These are phyloP conservation scores for Fraxinus anomala DNA, from an alignment of 257 asterid species.

Conservation along the genomic window DNA sequence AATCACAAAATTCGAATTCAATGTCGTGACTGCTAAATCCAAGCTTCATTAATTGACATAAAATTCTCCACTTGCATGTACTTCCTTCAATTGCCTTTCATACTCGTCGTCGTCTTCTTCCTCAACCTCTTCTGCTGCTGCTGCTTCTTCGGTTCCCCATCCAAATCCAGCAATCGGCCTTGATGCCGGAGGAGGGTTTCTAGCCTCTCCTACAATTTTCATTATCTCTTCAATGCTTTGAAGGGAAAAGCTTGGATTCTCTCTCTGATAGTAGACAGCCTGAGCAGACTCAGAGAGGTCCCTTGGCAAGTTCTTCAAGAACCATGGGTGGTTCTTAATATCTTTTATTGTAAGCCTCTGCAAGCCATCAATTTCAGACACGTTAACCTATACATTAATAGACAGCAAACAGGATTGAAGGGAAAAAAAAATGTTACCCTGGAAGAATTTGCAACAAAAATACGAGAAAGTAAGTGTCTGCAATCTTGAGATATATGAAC, in stretches of 20 bases:
- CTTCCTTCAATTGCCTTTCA: conserved; percentile 64
- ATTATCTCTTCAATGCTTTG: conserved; percentile 68
- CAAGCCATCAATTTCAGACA: not conserved
- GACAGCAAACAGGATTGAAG: not conserved
- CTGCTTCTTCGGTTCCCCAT: conserved; percentile 60
- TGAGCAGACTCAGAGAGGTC: conserved; percentile 62
- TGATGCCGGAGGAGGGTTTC: conserved; percentile 47
- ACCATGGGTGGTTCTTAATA: conserved; percentile 65
- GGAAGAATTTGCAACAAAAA: conserved; percentile 51
- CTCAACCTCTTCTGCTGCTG: conserved; percentile 23
- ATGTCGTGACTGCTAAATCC: not conserved
- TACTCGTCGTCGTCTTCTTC: conserved; percentile 65
- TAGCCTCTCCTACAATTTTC: conserved; percentile 70
- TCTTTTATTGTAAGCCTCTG: conserved; percentile 65
- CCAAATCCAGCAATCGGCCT: conserved; percentile 41
- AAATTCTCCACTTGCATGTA: conserved; percentile 79
- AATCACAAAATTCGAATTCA: not conserved
- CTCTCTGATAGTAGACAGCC: conserved; percentile 54
- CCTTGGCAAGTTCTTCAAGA: conserved; percentile 64
- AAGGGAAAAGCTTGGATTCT: conserved; percentile 57
- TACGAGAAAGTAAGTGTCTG: conserved; percentile 55
- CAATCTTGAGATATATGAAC: conserved; percentile 69
- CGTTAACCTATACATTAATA: not conserved
- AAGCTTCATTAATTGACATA: conserved; percentile 28
- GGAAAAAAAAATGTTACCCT: conserved; percentile 30